Evolutionary conservation across 2,329 filamentous ascomycete genomes (phyloP).

Genomic region (Rhexocercosporidium sp.): DNA sequence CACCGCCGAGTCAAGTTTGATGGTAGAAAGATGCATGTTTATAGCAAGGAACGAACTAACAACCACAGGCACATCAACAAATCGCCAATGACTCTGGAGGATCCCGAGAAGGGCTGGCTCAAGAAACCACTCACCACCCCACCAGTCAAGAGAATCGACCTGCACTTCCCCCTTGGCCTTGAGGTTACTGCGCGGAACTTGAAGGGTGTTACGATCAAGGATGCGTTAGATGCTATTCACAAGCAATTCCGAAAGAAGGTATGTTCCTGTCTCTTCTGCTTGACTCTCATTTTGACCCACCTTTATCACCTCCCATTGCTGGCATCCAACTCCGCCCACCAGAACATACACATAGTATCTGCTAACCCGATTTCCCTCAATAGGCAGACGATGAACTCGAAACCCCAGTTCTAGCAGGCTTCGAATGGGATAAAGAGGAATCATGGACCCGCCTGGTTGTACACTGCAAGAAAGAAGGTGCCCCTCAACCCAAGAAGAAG

Average conservation of each 20-base stretch:
- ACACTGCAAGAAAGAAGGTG: constrained; percentile 77
- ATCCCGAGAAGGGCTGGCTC: constrained; percentile 71
- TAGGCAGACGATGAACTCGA: constrained; percentile 93
- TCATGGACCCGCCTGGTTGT: constrained; percentile 88
- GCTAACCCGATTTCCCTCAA: constrained; percentile 32
- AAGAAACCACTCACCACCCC: constrained; percentile 82
- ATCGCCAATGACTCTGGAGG: constrained; percentile 77
- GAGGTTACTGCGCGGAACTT: constrained; percentile 89
- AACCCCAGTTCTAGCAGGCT: constrained; percentile 84
- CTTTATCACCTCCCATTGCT: neutral
- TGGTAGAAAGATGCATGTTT: neutral
- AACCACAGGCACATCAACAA: constrained; percentile 89
- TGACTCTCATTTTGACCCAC: too few species aligned
- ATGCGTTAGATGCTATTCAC: constrained; percentile 92
- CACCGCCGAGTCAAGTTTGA: neutral
- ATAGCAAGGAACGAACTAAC: neutral
- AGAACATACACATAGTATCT: neutral
- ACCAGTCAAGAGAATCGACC: constrained; percentile 90
- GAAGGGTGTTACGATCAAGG: constrained; percentile 96
- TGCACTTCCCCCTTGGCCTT: constrained; percentile 87
- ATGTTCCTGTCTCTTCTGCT: constrained; percentile 42
- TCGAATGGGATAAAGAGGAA: constrained; percentile 96
- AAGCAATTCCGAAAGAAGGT: constrained; percentile 98
- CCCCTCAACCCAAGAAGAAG: constrained; percentile 67
- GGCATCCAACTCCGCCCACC: neutral